Percentiles rank a stretch among this genome's conserved stretches.
Evolutionary conservation across 1,139 yeast species (phyloP).

Genomic region (Suhomyces terraborum): DNA sequence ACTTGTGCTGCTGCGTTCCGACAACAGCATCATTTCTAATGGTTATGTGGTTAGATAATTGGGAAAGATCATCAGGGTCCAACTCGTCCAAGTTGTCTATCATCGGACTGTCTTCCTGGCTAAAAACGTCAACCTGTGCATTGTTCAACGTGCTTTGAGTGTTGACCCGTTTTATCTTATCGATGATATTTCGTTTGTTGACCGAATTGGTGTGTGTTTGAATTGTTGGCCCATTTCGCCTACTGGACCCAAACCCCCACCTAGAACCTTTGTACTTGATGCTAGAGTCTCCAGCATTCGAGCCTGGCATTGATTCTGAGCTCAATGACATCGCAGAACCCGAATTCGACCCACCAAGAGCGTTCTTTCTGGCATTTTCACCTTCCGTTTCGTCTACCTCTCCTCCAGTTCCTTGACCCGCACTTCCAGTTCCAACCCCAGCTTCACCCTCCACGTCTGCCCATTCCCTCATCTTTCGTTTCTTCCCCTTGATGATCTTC

Average conservation of each 20-base stretch:
- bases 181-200: slow-evolving; percentile 3
- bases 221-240: no score
- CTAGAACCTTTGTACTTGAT: not conserved
- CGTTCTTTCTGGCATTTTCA: not conserved
- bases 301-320: no score
- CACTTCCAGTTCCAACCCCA: not conserved
- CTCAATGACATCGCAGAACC: not conserved
- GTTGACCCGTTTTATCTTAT: slow-evolving; percentile 1
- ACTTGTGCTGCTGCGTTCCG: slow-evolving; percentile 10
- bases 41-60: not conserved
- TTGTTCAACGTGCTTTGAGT: not conserved
- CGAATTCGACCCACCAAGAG: no score
- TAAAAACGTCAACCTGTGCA: slow-evolving; percentile 1
- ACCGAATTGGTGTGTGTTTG: not conserved
- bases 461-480: slow-evolving; percentile 5
- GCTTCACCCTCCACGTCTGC: not conserved
- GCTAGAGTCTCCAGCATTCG: not conserved
- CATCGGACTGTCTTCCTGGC: slow-evolving; percentile 25
- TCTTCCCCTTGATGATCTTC: slow-evolving; percentile 19
- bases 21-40: slow-evolving; percentile 8
- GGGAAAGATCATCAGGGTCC: slow-evolving; percentile 15
- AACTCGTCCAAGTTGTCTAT: slow-evolving; percentile 23
- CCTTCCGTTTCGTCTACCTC: not conserved
- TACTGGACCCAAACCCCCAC: not conserved
- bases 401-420: not conserved